These are phyloP conservation scores for baker's yeast (Saccharomyces cerevisiae) DNA, from an alignment of 805 yeast species.

Conservation along the genomic window DNA sequence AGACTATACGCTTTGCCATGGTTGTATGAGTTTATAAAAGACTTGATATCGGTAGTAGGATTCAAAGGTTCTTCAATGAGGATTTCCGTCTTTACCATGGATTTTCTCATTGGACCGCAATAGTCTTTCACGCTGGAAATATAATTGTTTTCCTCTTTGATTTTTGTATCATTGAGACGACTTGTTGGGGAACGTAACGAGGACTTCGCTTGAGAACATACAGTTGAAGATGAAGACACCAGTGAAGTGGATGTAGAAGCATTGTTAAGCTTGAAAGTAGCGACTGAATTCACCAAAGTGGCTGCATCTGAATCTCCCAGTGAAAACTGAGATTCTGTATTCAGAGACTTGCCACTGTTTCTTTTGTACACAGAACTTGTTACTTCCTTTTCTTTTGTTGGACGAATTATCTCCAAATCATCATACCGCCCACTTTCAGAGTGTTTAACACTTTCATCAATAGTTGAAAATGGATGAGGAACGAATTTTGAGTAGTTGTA, in stretches of 20 bases:
- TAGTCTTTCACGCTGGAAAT: not conserved
- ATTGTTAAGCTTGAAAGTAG: not conserved
- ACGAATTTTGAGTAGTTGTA: not conserved
- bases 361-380: not conserved
- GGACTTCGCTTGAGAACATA: not conserved
- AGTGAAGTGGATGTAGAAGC: not conserved
- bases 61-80: not conserved
- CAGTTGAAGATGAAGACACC: not conserved
- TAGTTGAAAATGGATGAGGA: not conserved
- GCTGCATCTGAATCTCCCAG: not conserved
- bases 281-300: not conserved
- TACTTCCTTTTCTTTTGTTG: not conserved
- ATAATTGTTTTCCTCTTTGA: not conserved
- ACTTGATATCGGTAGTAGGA: constrained; percentile 4
- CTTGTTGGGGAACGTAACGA: not conserved
- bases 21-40: constrained; percentile 35
- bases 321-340: not conserved
- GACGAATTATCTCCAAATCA: not conserved
- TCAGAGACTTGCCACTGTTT: not conserved
- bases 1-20: constrained; percentile 38
- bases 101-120: not conserved
- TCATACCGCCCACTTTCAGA: not conserved
- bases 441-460: not conserved
- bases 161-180: not conserved
- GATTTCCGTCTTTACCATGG: not conserved